Conservation (phyloP, 257 asterid genomes). For the Fraxinus quadrangulata region DNA sequence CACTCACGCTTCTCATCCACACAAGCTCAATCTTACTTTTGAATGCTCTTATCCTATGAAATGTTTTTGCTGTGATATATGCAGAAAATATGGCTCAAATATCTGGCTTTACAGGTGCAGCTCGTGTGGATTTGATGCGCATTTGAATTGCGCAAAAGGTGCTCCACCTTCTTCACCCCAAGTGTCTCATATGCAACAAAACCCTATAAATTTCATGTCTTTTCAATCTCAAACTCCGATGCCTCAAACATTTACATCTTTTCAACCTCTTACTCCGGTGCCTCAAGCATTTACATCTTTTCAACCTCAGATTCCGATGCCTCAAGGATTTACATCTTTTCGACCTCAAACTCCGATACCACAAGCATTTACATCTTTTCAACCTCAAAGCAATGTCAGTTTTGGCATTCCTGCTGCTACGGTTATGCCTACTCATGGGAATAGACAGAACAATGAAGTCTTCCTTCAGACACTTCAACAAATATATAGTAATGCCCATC, state of each 20-base stretch:
- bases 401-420: slow-evolving; percentile 26
- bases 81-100: slow-evolving; percentile 32
- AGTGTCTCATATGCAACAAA: neutral
- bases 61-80: slow-evolving; percentile 48
- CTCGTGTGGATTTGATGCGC: slow-evolving; percentile 56
- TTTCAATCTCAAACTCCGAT: slow-evolving; percentile 19
- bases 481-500: slow-evolving; percentile 17
- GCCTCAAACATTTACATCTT: slow-evolving; percentile 24
- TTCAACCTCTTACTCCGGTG: slow-evolving; percentile 21
- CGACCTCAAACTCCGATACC: slow-evolving; percentile 18
- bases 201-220: neutral
- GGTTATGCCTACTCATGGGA: slow-evolving; percentile 7
- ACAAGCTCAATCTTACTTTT: slow-evolving; percentile 44
- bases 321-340: slow-evolving; percentile 28
- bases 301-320: slow-evolving; percentile 1
- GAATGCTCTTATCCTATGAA: slow-evolving; percentile 41
- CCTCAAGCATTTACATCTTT: neutral
- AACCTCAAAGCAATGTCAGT: slow-evolving; percentile 15
- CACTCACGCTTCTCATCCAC: slow-evolving; percentile 35
- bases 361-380: slow-evolving; percentile 25
- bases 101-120: slow-evolving; percentile 65
- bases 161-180: slow-evolving; percentile 10
- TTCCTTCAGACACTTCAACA: slow-evolving; percentile 28
- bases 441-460: slow-evolving; percentile 20
- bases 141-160: slow-evolving; percentile 48